Percentiles rank a stretch among this genome's conserved stretches.
Evolutionary conservation across 2,329 filamentous ascomycete species (phyloP).

Genomic region (Arthrobotrys sinensis): DNA sequence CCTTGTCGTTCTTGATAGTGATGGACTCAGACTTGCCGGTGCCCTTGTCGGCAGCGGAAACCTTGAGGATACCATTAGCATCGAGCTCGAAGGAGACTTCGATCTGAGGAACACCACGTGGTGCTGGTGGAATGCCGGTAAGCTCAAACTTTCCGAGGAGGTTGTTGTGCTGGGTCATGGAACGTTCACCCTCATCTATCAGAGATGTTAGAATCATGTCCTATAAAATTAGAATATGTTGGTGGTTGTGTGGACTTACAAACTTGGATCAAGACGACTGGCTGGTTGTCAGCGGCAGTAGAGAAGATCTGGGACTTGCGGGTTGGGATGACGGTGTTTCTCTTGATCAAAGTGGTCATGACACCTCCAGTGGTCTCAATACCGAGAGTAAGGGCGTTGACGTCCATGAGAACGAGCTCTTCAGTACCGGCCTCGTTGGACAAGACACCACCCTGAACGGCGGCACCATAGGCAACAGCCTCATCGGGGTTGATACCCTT

Average conservation of each 20-base stretch:
- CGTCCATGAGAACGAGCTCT: constrained; percentile 94
- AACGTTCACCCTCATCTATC: constrained; percentile 84
- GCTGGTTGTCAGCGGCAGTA: constrained; percentile 96
- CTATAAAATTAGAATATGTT: not conserved
- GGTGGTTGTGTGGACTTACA: constrained; percentile 69
- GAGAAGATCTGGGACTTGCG: constrained; percentile 99
- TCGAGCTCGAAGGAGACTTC: constrained; percentile 98
- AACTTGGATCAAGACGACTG: constrained; percentile 93
- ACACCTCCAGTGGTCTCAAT: constrained; percentile 98
- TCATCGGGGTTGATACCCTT: constrained; percentile 99
- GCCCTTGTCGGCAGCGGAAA: constrained; percentile 96
- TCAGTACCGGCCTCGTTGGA: constrained; percentile 86
- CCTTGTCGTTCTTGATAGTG: constrained; percentile 99
- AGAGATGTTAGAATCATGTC: constrained; percentile 24
- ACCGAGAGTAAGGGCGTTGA: constrained; percentile 95
- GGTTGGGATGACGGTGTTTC: constrained; percentile 94
- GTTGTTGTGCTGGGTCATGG: constrained; percentile 98
- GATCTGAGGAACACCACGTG: constrained; percentile 96
- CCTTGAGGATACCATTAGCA: constrained; percentile 98
- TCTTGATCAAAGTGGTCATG: constrained; percentile 96
- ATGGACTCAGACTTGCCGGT: constrained; percentile 98
- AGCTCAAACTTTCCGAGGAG: constrained; percentile 98
- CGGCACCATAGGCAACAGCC: constrained; percentile 97
- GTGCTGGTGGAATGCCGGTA: constrained; percentile 92
- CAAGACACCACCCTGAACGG: constrained; percentile 95